phyloP scores from a whole-genome alignment of 192 early-diverging fungal species.

The Funneliformis mosseae region DNA sequence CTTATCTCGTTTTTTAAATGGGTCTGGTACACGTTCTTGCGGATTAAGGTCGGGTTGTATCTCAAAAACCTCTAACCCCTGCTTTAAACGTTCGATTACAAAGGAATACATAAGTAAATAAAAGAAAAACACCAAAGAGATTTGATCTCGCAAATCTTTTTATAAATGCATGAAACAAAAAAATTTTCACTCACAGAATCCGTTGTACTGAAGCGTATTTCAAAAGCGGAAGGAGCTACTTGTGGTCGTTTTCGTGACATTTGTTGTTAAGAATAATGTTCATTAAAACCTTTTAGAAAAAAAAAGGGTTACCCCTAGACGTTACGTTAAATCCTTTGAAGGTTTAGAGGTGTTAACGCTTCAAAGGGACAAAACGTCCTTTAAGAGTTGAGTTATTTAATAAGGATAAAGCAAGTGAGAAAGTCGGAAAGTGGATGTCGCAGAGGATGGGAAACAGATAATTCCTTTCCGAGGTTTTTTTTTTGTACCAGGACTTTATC shows the following conservation, averaged over 20 bases:
- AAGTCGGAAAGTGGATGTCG: background rate
- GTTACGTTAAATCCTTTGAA: background rate
- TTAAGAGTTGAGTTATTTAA: background rate
- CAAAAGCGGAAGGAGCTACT: constrained; percentile 13
- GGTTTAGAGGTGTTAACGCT: background rate
- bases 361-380: background rate
- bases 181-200: constrained; percentile 15
- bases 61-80: background rate
- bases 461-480: background rate
- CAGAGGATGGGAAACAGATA: background rate
- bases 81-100: background rate
- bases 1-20: constrained; percentile 30
- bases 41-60: background rate
- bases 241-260: background rate
- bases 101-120: background rate
- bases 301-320: no score
- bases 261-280: background rate
- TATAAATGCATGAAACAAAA: background rate
- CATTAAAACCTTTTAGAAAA: background rate
- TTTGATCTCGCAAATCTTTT: background rate
- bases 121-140: background rate
- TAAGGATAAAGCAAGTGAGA: background rate
- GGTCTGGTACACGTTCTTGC: constrained; percentile 20
- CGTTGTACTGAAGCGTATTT: constrained; percentile 24
- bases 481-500: background rate